These are phyloP conservation scores for Suillus weaverae DNA, from an alignment of 768 basidiomycete genomes.

Conservation along the genomic window DNA sequence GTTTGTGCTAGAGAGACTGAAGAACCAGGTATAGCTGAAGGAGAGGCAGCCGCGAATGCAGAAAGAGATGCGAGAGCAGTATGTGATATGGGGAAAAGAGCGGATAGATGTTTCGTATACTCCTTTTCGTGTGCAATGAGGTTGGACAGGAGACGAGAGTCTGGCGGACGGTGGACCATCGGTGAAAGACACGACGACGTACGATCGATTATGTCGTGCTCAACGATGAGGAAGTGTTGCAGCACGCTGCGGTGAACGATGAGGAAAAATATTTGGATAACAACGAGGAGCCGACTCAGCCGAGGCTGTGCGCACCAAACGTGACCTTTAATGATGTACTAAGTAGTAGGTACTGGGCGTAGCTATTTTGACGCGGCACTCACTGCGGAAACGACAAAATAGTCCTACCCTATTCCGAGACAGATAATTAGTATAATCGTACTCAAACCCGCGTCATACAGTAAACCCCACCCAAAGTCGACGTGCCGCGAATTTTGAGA, in stretches of 20 bases:
- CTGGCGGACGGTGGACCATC: conserved; percentile 66
- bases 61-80: conserved; percentile 63
- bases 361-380: no score
- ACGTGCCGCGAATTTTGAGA: background rate
- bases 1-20: conserved; percentile 15
- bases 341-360: no score
- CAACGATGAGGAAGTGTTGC: background rate
- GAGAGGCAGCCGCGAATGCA: conserved; percentile 73
- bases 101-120: no score
- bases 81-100: conserved; percentile 58
- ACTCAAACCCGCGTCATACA: background rate
- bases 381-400: background rate
- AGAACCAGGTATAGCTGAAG: conserved; percentile 48
- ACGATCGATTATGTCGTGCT: background rate
- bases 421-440: background rate
- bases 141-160: conserved; percentile 70
- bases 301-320: no score
- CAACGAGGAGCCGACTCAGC: no score
- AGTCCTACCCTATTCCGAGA: background rate
- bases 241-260: conserved; percentile 1
- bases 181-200: background rate
- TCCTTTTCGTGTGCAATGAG: no score
- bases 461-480: background rate
- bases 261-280: background rate
- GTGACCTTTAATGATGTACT: no score